Conservation (phyloP, 306 rosid species). For the Aeschynomene evenia region DNA sequence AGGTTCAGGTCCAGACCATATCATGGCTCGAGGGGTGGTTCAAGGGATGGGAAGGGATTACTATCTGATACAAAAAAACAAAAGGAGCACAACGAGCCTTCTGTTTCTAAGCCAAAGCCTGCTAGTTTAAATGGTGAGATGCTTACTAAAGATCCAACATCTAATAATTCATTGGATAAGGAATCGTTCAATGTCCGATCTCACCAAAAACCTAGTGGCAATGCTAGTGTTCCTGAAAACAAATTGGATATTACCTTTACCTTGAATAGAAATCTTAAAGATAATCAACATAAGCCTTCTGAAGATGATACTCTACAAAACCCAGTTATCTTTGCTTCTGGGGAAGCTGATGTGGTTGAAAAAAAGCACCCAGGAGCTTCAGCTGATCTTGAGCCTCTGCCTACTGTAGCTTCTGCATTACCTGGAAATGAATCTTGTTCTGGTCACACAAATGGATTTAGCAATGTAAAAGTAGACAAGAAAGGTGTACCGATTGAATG, state of each 20-base stretch:
- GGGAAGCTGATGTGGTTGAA: constrained; percentile 44
- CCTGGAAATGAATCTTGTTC: constrained; percentile 52
- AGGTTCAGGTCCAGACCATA: constrained; percentile 85
- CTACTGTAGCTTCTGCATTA: constrained; percentile 42
- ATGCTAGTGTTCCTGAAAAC: constrained; percentile 46
- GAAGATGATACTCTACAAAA: constrained; percentile 42
- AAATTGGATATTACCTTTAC: constrained; percentile 46
- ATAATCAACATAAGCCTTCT: constrained; percentile 42
- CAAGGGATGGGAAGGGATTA: constrained; percentile 61
- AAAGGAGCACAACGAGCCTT: constrained; percentile 55
- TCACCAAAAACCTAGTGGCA: constrained; percentile 39
- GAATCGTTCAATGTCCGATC: constrained; percentile 49
- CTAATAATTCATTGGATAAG: constrained; percentile 46
- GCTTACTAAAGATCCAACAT: constrained; percentile 38
- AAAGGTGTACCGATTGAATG: constrained; percentile 55
- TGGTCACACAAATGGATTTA: constrained; percentile 64
- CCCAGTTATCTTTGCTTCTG: constrained; percentile 41
- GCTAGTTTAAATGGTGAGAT: constrained; percentile 62
- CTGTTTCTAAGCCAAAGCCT: constrained; percentile 65
- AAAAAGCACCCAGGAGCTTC: constrained; percentile 44
- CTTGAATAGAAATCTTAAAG: constrained; percentile 41
- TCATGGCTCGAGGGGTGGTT: constrained; percentile 71
- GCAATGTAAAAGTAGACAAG: constrained; percentile 51
- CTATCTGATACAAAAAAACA: constrained; percentile 50
- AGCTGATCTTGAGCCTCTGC: constrained; percentile 41